Conservation (phyloP, 495 filamentous ascomycete genomes). For the Xanthoparmelia taractica region DNA sequence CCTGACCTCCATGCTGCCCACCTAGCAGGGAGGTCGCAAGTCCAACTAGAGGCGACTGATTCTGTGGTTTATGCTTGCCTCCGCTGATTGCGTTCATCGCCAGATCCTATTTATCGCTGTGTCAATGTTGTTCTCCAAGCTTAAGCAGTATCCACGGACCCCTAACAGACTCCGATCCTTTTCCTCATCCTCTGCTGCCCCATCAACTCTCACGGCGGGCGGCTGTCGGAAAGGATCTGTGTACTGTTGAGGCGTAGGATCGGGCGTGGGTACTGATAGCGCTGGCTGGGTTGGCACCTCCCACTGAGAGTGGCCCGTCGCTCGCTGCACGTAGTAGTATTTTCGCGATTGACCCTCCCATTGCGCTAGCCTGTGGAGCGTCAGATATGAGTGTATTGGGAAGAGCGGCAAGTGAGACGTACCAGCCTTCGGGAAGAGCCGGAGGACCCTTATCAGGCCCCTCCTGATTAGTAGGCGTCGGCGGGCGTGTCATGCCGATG, state of each 20-base stretch:
- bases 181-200: constrained; percentile 10
- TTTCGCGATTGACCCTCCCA: constrained; percentile 66
- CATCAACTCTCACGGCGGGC: constrained; percentile 9
- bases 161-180: constrained; percentile 25
- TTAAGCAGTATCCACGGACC: constrained; percentile 10
- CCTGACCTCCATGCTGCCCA: constrained; percentile 26
- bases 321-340: constrained; percentile 75
- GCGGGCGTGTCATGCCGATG: constrained; percentile 17
- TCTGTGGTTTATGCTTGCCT: constrained; percentile 30
- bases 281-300: constrained; percentile 61
- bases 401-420: constrained; percentile 4
- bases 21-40: constrained; percentile 36
- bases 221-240: constrained; percentile 28
- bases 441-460: constrained; percentile 22
- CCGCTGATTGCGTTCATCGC: constrained; percentile 35
- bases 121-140: neutral
- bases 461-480: constrained; percentile 23
- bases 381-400: neutral
- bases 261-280: constrained; percentile 24
- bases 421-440: constrained; percentile 25
- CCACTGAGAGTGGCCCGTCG: constrained; percentile 71
- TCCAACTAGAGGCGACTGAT: constrained; percentile 30
- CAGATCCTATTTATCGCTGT: constrained; percentile 27
- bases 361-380: constrained; percentile 55
- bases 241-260: constrained; percentile 26